phyloP scores from a whole-genome alignment of 225 moss, liverwort and hornwort species.

The Asterella californica region DNA sequence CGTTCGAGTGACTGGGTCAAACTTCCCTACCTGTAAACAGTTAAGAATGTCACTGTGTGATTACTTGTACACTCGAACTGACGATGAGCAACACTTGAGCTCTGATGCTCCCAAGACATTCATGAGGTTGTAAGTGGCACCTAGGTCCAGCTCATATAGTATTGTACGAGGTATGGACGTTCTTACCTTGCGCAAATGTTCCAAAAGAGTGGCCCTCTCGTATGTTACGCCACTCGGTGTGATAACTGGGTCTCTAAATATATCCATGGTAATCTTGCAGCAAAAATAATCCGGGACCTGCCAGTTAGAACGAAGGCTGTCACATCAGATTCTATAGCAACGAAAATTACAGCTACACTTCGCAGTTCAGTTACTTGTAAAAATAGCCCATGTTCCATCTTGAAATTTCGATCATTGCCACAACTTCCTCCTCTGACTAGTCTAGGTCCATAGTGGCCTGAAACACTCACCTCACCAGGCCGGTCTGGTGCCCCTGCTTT shows the following conservation, averaged over 20 bases:
- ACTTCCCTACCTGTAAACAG: slow-evolving; percentile 67
- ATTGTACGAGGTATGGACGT: not conserved
- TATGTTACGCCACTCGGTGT: slow-evolving; percentile 91
- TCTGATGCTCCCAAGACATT: not conserved
- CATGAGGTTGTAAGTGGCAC: not conserved
- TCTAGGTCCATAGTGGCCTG: not conserved
- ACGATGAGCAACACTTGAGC: not conserved
- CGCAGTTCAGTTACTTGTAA: not conserved
- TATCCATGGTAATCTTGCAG: slow-evolving; percentile 92
- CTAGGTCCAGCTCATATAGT: too few species aligned
- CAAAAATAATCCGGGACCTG: slow-evolving; percentile 91
- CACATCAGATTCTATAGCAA: not conserved
- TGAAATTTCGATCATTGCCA: not conserved
- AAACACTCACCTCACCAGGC: slow-evolving; percentile 51
- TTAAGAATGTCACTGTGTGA: not conserved
- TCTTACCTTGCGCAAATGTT: slow-evolving; percentile 76
- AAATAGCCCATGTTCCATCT: not conserved
- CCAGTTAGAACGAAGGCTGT: slow-evolving; percentile 15
- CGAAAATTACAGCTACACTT: too few species aligned
- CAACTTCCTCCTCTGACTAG: not conserved
- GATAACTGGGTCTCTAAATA: slow-evolving; percentile 91
- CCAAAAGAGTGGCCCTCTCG: slow-evolving; percentile 76
- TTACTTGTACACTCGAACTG: not conserved
- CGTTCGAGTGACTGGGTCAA: slow-evolving; percentile 80
- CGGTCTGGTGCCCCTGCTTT: slow-evolving; percentile 49